Percentiles rank a stretch among this genome's conserved stretches.
Evolutionary conservation across 2,329 filamentous ascomycete species (phyloP).

Genomic region (Hortaea werneckii): DNA sequence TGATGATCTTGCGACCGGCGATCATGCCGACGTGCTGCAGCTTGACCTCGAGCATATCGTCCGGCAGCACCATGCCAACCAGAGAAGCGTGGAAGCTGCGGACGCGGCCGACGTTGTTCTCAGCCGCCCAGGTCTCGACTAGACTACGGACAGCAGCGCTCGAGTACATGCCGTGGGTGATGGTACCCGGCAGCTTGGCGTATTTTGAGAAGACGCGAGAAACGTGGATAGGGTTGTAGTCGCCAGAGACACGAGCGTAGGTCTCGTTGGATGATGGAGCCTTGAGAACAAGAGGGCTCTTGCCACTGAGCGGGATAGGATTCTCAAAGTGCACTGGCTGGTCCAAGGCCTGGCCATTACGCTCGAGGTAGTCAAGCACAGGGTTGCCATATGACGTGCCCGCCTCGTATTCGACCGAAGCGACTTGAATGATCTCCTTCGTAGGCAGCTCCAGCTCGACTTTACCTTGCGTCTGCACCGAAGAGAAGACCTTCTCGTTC

Average conservation of each 20-base stretch:
- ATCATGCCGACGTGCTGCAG: constrained; percentile 97
- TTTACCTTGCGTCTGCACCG: constrained; percentile 82
- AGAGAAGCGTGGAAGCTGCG: constrained; percentile 94
- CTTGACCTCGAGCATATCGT: constrained; percentile 89
- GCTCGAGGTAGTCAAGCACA: constrained; percentile 88
- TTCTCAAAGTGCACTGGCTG: constrained; percentile 97
- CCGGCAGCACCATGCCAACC: constrained; percentile 95
- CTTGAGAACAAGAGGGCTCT: constrained; percentile 75
- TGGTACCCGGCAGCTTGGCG: constrained; percentile 89
- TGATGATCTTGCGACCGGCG: constrained; percentile 96
- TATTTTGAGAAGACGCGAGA: constrained; percentile 94
- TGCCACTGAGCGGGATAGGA: constrained; percentile 87
- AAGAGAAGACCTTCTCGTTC: constrained; percentile 85
- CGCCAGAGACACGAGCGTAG: constrained; percentile 92
- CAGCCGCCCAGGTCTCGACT: constrained; percentile 96
- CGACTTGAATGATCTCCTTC: constrained; percentile 95
- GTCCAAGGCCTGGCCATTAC: constrained; percentile 83
- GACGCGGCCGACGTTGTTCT: constrained; percentile 96
- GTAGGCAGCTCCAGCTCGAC: constrained; percentile 89
- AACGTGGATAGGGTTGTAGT: constrained; percentile 98
- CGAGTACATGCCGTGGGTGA: constrained; percentile 99
- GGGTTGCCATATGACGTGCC: constrained; percentile 90
- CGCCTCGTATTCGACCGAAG: constrained; percentile 88
- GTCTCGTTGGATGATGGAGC: constrained; percentile 95
- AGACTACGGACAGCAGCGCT: constrained; percentile 91